Evolutionary conservation across 495 filamentous ascomycete species (phyloP).

Genomic region (Darksidea phi): DNA sequence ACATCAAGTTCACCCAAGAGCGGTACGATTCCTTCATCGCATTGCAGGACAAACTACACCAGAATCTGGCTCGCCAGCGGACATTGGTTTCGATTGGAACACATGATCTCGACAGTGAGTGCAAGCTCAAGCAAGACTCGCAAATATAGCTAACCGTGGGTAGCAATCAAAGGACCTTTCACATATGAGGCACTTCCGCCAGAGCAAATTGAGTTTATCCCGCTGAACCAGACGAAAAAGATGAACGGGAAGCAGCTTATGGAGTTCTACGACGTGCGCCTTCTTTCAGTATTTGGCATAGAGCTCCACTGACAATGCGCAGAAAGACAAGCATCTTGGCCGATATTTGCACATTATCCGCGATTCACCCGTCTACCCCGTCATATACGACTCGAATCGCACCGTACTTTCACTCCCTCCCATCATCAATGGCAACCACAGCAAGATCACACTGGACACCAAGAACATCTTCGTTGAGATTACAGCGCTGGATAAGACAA

Average conservation of each 20-base stretch:
- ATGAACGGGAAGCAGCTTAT: constrained; percentile 90
- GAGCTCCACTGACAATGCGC: constrained; percentile 3
- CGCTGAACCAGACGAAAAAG: constrained; percentile 83
- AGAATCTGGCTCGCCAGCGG: constrained; percentile 89
- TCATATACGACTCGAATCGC: constrained; percentile 85
- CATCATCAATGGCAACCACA: constrained; percentile 96
- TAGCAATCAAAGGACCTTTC: constrained; percentile 82
- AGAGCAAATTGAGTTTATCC: constrained; percentile 86
- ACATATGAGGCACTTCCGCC: constrained; percentile 90
- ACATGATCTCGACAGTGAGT: constrained; percentile 81
- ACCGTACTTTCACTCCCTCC: constrained; percentile 91
- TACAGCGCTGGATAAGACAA: constrained; percentile 94
- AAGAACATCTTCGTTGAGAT: constrained; percentile 95
- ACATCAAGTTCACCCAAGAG: constrained; percentile 85
- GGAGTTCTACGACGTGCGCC: constrained; percentile 78
- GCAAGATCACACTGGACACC: constrained; percentile 87
- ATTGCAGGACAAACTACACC: constrained; percentile 96
- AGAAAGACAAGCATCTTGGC: constrained; percentile 80
- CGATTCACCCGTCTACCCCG: constrained; percentile 92
- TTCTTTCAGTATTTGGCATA: too few species aligned
- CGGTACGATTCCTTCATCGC: constrained; percentile 96
- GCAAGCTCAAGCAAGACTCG: background rate
- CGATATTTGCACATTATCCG: constrained; percentile 88
- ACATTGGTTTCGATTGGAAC: constrained; percentile 95
- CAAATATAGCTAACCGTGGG: constrained; percentile 3